A percentile compares a stretch with the other conserved stretches of the same genome.
Conservation (phyloP, 805 yeast genomes). For the Ascoidea rubescens region DNA sequence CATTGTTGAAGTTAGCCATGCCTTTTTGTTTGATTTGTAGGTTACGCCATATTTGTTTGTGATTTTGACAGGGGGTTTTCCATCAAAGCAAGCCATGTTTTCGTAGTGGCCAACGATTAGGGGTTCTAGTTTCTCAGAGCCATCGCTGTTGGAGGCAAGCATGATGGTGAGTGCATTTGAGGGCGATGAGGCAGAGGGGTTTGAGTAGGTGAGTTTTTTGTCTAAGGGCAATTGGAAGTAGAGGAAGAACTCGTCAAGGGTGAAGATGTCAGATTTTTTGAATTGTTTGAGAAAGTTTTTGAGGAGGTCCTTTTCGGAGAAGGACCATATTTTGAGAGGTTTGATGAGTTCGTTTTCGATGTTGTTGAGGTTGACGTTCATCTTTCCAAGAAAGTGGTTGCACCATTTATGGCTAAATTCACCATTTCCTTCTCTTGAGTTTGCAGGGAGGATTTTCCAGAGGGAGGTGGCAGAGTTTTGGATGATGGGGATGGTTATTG, state of each 20-base stretch:
- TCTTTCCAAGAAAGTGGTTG: slow-evolving; percentile 29
- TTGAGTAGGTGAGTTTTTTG: slow-evolving; percentile 28
- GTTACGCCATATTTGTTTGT: slow-evolving; percentile 36
- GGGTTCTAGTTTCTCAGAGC: slow-evolving; percentile 48
- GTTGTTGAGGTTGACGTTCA: slow-evolving; percentile 37
- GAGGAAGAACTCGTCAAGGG: slow-evolving; percentile 45
- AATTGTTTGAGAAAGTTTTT: slow-evolving; percentile 31
- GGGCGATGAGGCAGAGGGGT: slow-evolving; percentile 8
- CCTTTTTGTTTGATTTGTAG: slow-evolving; percentile 45
- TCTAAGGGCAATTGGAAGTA: slow-evolving; percentile 49
- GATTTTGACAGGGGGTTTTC: slow-evolving; percentile 26
- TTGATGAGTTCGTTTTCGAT: slow-evolving; percentile 28
- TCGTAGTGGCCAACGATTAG: slow-evolving; percentile 47
- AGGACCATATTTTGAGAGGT: slow-evolving; percentile 43
- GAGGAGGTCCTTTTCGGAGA: slow-evolving; percentile 33
- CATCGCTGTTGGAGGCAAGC: slow-evolving; percentile 50
- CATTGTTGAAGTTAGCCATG: slow-evolving; percentile 49
- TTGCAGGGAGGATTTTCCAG: slow-evolving; percentile 44
- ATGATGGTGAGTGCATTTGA: slow-evolving; percentile 34
- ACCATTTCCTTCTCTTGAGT: slow-evolving; percentile 47
- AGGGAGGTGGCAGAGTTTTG: slow-evolving; percentile 50
- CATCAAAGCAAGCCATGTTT: slow-evolving; percentile 26
- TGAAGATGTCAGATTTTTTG: slow-evolving; percentile 38
- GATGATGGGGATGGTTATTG: slow-evolving; percentile 48
- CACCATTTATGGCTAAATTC: slow-evolving; percentile 56